Evolutionary conservation across 2,329 filamentous ascomycete species (phyloP).

Genomic region (Cladophialophora carrionii): DNA sequence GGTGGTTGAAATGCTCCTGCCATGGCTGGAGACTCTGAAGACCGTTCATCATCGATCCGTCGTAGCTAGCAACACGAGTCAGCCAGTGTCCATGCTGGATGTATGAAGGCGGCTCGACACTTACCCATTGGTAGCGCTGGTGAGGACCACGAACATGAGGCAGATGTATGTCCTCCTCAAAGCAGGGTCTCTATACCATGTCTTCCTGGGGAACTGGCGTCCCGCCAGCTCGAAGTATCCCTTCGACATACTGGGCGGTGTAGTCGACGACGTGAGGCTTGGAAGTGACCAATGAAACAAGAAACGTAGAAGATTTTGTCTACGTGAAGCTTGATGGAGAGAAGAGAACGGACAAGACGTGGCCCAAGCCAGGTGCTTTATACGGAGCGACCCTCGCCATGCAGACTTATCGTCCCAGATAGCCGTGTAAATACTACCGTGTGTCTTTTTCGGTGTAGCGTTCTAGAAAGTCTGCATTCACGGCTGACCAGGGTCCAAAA

Average conservation of each 20-base stretch:
- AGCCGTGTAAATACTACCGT: constrained; percentile 21
- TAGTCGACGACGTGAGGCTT: background rate
- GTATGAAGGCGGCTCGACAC: background rate
- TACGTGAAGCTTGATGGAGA: constrained; percentile 22
- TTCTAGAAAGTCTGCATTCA: constrained; percentile 26
- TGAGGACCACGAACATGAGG: constrained; percentile 60
- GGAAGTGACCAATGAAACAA: background rate
- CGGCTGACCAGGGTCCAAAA: constrained; percentile 13
- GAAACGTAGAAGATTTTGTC: constrained; percentile 10
- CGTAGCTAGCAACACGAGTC: constrained; percentile 23
- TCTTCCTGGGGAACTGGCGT: constrained; percentile 56
- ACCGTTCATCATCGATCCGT: constrained; percentile 38
- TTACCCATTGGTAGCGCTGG: constrained; percentile 53
- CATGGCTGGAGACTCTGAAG: constrained; percentile 32
- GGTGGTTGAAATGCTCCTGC: constrained; percentile 36
- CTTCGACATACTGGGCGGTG: constrained; percentile 27
- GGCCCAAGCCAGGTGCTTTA: constrained; percentile 22
- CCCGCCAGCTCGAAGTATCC: constrained; percentile 35
- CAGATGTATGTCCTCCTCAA: constrained; percentile 61
- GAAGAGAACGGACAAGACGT: background rate
- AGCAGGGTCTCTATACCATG: constrained; percentile 61
- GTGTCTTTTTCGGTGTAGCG: constrained; percentile 15
- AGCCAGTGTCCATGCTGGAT: background rate
- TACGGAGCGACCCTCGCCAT: constrained; percentile 23
- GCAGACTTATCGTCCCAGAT: constrained; percentile 16